phyloP scores from a whole-genome alignment of 179 eudicot species.

The Actinidia arguta region DNA sequence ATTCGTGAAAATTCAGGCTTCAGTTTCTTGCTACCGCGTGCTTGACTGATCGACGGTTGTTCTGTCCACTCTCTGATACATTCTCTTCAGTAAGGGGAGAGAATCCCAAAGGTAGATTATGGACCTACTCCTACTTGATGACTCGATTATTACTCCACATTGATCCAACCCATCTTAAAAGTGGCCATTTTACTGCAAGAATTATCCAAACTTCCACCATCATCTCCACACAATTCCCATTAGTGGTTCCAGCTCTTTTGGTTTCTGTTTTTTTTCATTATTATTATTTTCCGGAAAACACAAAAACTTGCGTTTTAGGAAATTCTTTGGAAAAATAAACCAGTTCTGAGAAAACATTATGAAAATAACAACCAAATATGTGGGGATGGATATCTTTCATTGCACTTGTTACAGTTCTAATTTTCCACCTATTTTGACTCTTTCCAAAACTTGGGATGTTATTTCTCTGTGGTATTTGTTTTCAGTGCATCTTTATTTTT shows the following conservation, averaged over 20 bases:
- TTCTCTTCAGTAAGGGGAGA: constrained; percentile 4
- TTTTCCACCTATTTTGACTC: not conserved
- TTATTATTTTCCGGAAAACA: not conserved
- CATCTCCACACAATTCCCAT: not conserved
- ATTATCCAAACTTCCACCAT: not conserved
- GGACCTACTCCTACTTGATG: not conserved
- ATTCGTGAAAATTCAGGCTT: constrained; percentile 85
- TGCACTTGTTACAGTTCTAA: not conserved
- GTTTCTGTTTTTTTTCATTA: not conserved
- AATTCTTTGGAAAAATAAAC: too few relatives aligned
- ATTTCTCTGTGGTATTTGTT: not conserved
- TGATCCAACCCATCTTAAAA: not conserved
- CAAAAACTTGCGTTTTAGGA: too few relatives aligned
- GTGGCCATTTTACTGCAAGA: too few relatives aligned
- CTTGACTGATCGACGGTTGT: constrained; percentile 26
- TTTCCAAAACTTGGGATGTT: not conserved
- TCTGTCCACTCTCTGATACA: not conserved
- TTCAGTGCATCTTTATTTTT: not conserved
- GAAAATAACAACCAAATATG: not conserved
- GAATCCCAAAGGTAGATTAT: not conserved
- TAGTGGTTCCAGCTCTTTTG: not conserved
- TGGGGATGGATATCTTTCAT: not conserved
- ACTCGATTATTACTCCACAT: not conserved
- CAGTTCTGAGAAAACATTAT: not conserved
- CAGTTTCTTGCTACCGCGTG: constrained; percentile 66